Evolutionary conservation across 2,329 filamentous ascomycete species (phyloP).

Genomic region (Colletotrichum filicis): DNA sequence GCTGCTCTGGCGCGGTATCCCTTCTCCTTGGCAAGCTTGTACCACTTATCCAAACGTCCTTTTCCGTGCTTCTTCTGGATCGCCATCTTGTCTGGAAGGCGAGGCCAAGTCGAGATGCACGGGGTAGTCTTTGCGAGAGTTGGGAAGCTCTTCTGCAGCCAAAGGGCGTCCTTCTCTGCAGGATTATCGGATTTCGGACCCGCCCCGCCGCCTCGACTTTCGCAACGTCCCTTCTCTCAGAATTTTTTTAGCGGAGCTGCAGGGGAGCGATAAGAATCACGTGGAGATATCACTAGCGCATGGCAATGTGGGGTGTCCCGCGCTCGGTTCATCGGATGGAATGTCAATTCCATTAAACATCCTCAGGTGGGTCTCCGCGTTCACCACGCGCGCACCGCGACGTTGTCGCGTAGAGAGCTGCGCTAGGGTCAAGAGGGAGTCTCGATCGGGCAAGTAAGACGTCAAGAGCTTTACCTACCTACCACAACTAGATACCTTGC

Average conservation of each 20-base stretch:
- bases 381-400: slow-evolving; percentile 18
- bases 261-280: slow-evolving; percentile 20
- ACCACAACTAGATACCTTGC: neutral
- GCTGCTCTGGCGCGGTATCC: slow-evolving; percentile 95
- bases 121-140: neutral
- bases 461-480: neutral
- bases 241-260: slow-evolving; percentile 20
- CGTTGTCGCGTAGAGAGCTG: slow-evolving; percentile 27
- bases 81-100: slow-evolving; percentile 70
- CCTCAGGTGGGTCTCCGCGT: slow-evolving; percentile 5
- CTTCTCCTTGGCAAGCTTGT: slow-evolving; percentile 98
- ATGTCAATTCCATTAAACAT: neutral
- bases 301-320: neutral
- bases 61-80: slow-evolving; percentile 99
- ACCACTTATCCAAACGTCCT: slow-evolving; percentile 98
- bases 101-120: slow-evolving; percentile 8
- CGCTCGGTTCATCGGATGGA: neutral
- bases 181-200: slow-evolving; percentile 5
- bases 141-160: slow-evolving; percentile 12
- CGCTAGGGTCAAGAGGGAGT: slow-evolving; percentile 3
- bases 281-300: neutral
- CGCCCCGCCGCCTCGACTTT: slow-evolving; percentile 27
- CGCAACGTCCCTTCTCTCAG: slow-evolving; percentile 13
- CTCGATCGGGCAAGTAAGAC: slow-evolving; percentile 29
- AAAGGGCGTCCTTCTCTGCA: neutral